Evolutionary conservation across 106 monocot species (phyloP).

Genomic region (Amphibolis antarctica): DNA sequence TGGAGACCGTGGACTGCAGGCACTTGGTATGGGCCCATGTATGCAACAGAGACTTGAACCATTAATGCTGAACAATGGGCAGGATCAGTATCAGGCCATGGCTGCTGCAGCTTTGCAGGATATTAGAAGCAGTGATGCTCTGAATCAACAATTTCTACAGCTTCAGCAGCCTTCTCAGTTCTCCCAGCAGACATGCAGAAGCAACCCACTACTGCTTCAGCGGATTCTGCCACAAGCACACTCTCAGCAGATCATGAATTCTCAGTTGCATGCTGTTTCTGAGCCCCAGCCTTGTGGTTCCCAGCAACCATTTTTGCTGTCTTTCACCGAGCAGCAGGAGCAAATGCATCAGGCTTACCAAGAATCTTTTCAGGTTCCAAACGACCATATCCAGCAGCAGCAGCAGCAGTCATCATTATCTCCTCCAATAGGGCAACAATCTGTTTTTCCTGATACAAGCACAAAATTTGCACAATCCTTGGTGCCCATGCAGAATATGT

Average conservation of each 20-base stretch:
- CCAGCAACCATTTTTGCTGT: constrained; percentile 48
- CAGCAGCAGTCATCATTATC: constrained; percentile 29
- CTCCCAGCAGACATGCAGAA: constrained; percentile 35
- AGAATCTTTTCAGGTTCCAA: constrained; percentile 37
- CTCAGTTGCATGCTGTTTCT: constrained; percentile 31
- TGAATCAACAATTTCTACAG: constrained; percentile 60
- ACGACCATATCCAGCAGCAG: constrained; percentile 20
- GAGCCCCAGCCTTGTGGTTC: constrained; percentile 18
- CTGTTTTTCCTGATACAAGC: constrained; percentile 11
- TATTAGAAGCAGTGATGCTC: constrained; percentile 34
- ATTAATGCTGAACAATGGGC: constrained; percentile 36
- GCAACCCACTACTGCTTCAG: constrained; percentile 38
- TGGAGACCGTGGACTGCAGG: constrained; percentile 40
- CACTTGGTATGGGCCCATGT: constrained; percentile 54
- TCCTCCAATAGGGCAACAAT: background rate
- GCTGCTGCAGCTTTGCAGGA: constrained; percentile 59
- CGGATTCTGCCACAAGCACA: constrained; percentile 50
- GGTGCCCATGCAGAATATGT: constrained; percentile 5
- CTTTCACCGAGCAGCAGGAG: constrained; percentile 32
- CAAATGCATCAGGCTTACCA: constrained; percentile 32
- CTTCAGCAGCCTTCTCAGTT: constrained; percentile 65
- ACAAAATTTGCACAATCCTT: constrained; percentile 7
- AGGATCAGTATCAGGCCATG: constrained; percentile 64
- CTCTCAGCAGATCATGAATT: constrained; percentile 29
- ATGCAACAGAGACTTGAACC: constrained; percentile 57